Conservation (phyloP, 768 basidiomycete species). For the Cyclocybe cylindracea region DNA sequence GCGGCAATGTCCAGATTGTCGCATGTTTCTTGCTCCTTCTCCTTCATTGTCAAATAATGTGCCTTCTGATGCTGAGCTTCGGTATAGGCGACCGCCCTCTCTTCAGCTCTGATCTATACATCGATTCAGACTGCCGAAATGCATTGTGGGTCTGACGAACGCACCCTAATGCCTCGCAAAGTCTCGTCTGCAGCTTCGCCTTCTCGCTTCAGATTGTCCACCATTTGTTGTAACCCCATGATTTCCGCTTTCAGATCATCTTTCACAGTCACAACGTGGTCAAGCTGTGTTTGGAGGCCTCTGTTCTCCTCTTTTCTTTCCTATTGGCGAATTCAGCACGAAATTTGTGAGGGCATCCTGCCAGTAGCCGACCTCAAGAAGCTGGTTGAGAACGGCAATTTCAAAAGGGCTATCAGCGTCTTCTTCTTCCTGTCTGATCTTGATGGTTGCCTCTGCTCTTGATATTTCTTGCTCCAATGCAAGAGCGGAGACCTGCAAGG, state of each 20-base stretch:
- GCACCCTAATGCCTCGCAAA: too few species aligned
- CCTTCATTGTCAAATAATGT: too few species aligned
- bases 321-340: not conserved
- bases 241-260: slow-evolving; percentile 1
- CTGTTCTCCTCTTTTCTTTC: not conserved
- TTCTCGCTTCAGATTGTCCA: slow-evolving; percentile 1
- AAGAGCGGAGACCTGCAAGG: not conserved
- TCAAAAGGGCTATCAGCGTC: slow-evolving; percentile 4
- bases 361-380: not conserved
- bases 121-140: too few species aligned
- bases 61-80: too few species aligned
- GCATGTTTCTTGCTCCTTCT: too few species aligned
- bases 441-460: not conserved
- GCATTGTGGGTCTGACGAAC: too few species aligned
- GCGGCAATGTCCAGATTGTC: too few species aligned
- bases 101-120: too few species aligned
- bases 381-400: slow-evolving; percentile 1
- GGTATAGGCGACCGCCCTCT: too few species aligned
- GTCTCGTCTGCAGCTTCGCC: not conserved
- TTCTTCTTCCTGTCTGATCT: not conserved
- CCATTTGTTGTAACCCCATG: not conserved
- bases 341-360: not conserved
- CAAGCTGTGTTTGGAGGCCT: slow-evolving; percentile 1
- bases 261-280: not conserved
- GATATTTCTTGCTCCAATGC: not conserved